Base-by-base conservation (phyloP, 2,329 filamentous ascomycete genomes). In the Geoglossum cookeanum region DNA sequence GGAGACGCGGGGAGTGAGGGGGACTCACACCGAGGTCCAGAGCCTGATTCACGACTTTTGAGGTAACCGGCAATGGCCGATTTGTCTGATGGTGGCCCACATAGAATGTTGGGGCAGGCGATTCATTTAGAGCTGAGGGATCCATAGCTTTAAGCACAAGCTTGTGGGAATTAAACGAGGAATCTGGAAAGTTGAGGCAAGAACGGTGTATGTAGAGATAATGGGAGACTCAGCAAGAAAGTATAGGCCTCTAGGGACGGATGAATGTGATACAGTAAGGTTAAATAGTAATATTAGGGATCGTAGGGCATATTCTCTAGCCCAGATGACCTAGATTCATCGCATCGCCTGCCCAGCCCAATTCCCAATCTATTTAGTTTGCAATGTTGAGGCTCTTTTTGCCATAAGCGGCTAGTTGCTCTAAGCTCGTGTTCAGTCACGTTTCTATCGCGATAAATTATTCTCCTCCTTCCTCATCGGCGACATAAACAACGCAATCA, bases 1-100 rank as follows among this genome's bases (percentile, higher is more conserved):
- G 42, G 17, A 9, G 7, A 44, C 22, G 32, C 55, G 17, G n/a
- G 45, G 27, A 42, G 37, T 57, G 61, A 33, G 61, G 53, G 52
- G 55, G 33, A 73, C 80, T 73, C 76, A 85, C 83, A 71, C 82
- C 82, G 61, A 78, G 72, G 64, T 84, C 83, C 61, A 87, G 75
- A 9, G 87, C 76, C 64, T 84, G 76, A 56, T 77, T 75, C 63
- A 87, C 80, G 65, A 86, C 75, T 61, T 79, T 69, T 55, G 83
- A 77, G 22, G 78, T 78, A 58, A 87, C 75, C 58, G 81, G 78
- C 61, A 78, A 71, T 32, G 74, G 69, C 59, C 84, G 74, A 55
- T 72, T 73, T 5, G 82, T 81, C 66, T 88, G 83, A 70, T 90
- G 85, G 61, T 88, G 83, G 58, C 85, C 84, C 62, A 89, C 74